These are phyloP conservation scores for Colletotrichum sp. DNA, from an alignment of 2,329 filamentous ascomycete genomes.

Conservation along the genomic window DNA sequence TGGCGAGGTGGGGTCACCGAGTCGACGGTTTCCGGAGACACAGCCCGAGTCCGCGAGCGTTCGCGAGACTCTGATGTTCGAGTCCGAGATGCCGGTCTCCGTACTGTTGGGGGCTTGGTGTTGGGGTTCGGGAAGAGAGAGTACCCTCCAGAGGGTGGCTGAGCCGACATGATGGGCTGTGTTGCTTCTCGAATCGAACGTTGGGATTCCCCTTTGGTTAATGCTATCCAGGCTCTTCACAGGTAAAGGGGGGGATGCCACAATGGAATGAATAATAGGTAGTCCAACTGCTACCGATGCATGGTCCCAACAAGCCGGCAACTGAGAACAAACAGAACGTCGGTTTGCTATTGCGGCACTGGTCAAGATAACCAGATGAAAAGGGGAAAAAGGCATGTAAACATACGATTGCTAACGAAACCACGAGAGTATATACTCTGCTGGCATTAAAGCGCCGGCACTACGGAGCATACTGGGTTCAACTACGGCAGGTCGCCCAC, in stretches of 20 bases:
- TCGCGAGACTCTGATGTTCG: conserved; percentile 42
- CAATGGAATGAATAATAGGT: conserved; percentile 12
- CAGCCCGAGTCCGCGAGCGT: conserved; percentile 31
- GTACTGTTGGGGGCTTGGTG: conserved; percentile 41
- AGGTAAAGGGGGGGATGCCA: background rate
- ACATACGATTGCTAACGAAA: background rate
- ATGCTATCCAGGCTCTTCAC: background rate
- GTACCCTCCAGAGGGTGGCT: conserved; percentile 49
- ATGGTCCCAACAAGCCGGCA: conserved; percentile 5
- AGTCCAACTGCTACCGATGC: conserved; percentile 13
- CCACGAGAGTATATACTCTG: conserved; percentile 20
- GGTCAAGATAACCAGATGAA: background rate
- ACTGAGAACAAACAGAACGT: background rate
- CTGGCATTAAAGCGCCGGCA: background rate
- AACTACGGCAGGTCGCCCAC: background rate
- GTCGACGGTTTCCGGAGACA: conserved; percentile 35
- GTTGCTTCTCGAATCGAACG: background rate
- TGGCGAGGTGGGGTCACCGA: conserved; percentile 33
- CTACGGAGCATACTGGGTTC: background rate
- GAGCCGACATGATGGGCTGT: conserved; percentile 39
- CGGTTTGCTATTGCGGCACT: background rate
- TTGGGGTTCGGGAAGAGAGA: conserved; percentile 62
- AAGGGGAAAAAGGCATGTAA: background rate
- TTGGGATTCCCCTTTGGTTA: background rate
- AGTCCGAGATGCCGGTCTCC: conserved; percentile 45